Conservation (phyloP, 2,329 filamentous ascomycete genomes). For the Dichotomopilus funicola region DNA sequence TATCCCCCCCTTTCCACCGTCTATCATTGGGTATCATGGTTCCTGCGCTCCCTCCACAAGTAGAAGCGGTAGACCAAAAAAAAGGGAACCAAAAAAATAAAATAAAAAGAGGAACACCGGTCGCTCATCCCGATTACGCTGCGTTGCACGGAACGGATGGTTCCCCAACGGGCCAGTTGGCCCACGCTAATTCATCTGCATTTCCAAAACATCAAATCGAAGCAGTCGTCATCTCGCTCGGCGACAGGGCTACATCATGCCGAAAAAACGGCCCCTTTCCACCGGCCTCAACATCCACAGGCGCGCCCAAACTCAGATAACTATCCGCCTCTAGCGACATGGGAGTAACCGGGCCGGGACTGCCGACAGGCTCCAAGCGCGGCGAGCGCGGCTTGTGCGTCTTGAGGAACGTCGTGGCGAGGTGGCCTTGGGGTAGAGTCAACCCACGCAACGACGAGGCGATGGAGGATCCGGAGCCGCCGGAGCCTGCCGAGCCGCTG, state of each 20-base stretch:
- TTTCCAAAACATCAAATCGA: conserved; percentile 1
- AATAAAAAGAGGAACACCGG: too few relatives aligned
- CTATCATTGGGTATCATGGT: conserved; percentile 3
- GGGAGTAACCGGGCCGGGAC: conserved; percentile 55
- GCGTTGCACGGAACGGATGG: too few relatives aligned
- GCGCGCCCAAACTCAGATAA: conserved; percentile 30
- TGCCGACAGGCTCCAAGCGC: conserved; percentile 46
- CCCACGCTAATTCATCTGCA: too few relatives aligned
- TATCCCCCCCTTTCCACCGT: background rate
- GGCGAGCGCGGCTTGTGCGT: conserved; percentile 44
- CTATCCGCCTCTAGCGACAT: conserved; percentile 48
- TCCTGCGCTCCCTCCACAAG: background rate
- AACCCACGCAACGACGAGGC: background rate
- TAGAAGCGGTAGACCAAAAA: background rate
- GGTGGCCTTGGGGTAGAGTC: conserved; percentile 10
- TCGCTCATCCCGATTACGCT: too few relatives aligned
- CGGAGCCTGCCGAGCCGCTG: conserved; percentile 1
- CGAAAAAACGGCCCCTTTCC: conserved; percentile 25
- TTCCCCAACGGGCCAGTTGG: too few relatives aligned
- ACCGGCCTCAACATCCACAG: conserved; percentile 16
- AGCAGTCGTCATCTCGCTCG: background rate
- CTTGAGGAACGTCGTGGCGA: conserved; percentile 17
- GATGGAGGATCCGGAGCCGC: background rate
- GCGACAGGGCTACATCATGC: background rate
- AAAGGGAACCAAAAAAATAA: background rate